Conservation (phyloP, 2,329 filamentous ascomycete species). For the Teratosphaeria gauchensis region DNA sequence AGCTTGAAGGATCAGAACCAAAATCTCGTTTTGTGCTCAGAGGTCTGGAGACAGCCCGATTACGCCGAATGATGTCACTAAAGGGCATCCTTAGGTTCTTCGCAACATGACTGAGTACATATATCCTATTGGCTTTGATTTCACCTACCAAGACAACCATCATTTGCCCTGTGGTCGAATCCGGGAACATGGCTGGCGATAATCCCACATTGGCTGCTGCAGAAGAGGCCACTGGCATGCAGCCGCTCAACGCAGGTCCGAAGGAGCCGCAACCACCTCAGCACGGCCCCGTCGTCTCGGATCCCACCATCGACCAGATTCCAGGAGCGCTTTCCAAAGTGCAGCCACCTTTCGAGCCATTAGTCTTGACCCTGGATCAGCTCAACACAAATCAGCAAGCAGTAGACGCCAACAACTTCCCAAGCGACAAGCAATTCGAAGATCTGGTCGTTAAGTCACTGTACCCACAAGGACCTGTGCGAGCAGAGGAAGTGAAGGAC, state of each 20-base stretch:
- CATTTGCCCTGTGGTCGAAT: too few relatives aligned
- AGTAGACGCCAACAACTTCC: not conserved
- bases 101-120: not conserved
- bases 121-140: not conserved
- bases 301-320: constrained; percentile 5
- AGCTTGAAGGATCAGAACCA: too few relatives aligned
- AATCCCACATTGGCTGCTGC: constrained; percentile 7
- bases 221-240: constrained; percentile 4
- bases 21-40: too few relatives aligned
- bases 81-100: not conserved
- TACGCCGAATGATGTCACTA: not conserved
- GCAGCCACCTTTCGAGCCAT: constrained; percentile 3
- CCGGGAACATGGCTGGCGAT: not conserved
- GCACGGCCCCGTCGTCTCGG: constrained; percentile 3
- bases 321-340: constrained; percentile 4
- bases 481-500: constrained; percentile 1
- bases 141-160: not conserved
- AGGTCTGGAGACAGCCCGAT: not conserved
- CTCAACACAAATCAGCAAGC: constrained; percentile 5
- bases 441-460: constrained; percentile 5
- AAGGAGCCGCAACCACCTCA: constrained; percentile 6
- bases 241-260: constrained; percentile 5
- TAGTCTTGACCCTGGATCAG: constrained; percentile 6
- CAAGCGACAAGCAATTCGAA: constrained; percentile 6
- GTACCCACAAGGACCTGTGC: constrained; percentile 7